Evolutionary conservation across 2,329 filamentous ascomycete species (phyloP).

Genomic region (Alternaria solani): DNA sequence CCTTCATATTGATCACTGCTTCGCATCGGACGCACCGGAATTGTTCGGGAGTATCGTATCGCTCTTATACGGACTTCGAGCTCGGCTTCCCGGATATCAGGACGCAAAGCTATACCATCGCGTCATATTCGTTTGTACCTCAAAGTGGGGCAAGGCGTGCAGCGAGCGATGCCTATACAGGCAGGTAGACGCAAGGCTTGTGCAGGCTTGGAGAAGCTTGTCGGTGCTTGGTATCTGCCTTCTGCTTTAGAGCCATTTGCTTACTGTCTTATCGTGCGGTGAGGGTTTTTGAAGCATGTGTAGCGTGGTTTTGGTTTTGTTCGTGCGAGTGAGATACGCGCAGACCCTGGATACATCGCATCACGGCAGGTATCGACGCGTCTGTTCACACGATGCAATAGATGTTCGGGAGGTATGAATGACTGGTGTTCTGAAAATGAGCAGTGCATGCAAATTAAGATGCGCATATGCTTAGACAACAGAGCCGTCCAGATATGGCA

Average conservation of each 20-base stretch:
- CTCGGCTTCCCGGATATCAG: slow-evolving; percentile 1
- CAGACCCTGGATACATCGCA: background rate
- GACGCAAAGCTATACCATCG: background rate
- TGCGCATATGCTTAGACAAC: background rate
- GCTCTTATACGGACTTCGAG: slow-evolving; percentile 6
- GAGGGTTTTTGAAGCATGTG: background rate
- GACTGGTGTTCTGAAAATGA: background rate
- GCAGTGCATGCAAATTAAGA: background rate
- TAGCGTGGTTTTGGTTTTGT: background rate
- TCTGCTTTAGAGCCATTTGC: background rate
- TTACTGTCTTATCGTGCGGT: background rate
- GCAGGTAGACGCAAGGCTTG: slow-evolving; percentile 28
- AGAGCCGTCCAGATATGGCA: background rate
- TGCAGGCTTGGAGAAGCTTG: slow-evolving; percentile 27
- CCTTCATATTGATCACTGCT: slow-evolving; percentile 17
- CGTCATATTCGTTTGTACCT: slow-evolving; percentile 17
- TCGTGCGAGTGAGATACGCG: background rate
- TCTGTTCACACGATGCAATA: background rate
- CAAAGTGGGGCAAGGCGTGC: slow-evolving; percentile 14
- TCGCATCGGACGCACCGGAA: background rate
- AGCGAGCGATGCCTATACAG: slow-evolving; percentile 16
- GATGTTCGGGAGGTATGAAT: background rate
- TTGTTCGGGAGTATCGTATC: background rate
- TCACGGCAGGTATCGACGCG: background rate
- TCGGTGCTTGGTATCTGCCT: slow-evolving; percentile 18